These are phyloP conservation scores for Paraconiothyrium sp. DNA, from an alignment of 2,329 filamentous ascomycete species.

Conservation along the genomic window DNA sequence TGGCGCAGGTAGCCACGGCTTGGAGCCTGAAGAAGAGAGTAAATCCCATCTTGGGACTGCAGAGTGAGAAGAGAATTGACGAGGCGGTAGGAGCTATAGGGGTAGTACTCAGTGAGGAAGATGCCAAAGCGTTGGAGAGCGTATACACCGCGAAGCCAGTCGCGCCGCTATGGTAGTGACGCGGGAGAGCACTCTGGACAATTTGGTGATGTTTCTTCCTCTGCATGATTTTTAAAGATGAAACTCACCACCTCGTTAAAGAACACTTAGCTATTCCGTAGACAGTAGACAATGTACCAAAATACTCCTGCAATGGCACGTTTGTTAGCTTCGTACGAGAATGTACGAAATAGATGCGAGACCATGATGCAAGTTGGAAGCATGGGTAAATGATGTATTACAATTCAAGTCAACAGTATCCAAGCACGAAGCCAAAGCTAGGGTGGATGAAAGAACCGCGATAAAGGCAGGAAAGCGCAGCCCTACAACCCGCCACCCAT, in stretches of 20 bases:
- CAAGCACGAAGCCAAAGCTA: not conserved
- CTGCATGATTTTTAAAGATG: too few relatives aligned
- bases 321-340: too few relatives aligned
- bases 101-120: conserved; percentile 34
- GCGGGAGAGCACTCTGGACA: not conserved
- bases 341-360: too few relatives aligned
- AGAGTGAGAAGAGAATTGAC: conserved; percentile 37
- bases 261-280: too few relatives aligned
- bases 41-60: conserved; percentile 40
- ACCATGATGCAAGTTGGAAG: too few relatives aligned
- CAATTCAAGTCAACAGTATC: conserved; percentile 6
- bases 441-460: not conserved
- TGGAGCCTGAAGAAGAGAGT: conserved; percentile 38
- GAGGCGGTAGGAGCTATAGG: conserved; percentile 33
- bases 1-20: conserved; percentile 38
- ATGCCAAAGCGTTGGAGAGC: conserved; percentile 38
- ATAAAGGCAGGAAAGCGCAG: not conserved
- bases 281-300: too few relatives aligned
- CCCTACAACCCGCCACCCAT: not conserved
- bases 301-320: too few relatives aligned
- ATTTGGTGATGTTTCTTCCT: too few relatives aligned
- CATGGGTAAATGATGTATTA: conserved; percentile 1
- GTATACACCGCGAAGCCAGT: conserved; percentile 33
- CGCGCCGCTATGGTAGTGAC: conserved; percentile 22
- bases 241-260: too few relatives aligned